phyloP scores from a whole-genome alignment of 192 early-diverging fungal genomes.

The Entomortierella parvispora region DNA sequence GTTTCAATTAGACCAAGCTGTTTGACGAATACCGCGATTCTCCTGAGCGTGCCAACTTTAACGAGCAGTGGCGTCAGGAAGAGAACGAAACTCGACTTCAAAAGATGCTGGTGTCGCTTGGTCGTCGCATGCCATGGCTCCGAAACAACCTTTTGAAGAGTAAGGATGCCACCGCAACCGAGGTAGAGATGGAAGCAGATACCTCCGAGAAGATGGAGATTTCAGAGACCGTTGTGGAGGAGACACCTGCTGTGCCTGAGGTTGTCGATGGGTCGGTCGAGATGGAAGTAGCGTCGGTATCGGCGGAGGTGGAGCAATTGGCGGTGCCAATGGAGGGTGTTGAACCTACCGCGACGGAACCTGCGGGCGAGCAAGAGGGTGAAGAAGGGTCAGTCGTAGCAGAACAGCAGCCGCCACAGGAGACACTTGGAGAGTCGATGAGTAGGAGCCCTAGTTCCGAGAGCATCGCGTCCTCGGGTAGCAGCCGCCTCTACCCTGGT shows the following conservation, averaged over 20 bases:
- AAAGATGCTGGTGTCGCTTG: slow-evolving; percentile 76
- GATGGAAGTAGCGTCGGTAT: neutral
- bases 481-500: neutral
- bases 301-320: neutral
- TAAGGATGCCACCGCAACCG: neutral
- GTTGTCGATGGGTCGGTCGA: neutral
- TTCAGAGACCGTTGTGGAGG: no score
- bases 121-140: slow-evolving; percentile 81
- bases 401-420: no score
- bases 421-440: neutral
- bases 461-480: neutral
- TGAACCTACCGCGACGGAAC: neutral
- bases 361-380: neutral
- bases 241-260: no score
- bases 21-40: slow-evolving; percentile 64
- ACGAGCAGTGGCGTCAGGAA: slow-evolving; percentile 80
- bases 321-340: slow-evolving; percentile 15
- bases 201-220: neutral
- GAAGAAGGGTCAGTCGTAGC: no score
- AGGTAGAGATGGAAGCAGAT: neutral
- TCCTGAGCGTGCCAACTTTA: slow-evolving; percentile 68
- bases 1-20: slow-evolving; percentile 60
- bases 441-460: neutral
- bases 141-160: slow-evolving; percentile 39
- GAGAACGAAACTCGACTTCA: slow-evolving; percentile 72